Conservation (phyloP, 805 yeast species). For the Schwanniomyces yamadae region DNA sequence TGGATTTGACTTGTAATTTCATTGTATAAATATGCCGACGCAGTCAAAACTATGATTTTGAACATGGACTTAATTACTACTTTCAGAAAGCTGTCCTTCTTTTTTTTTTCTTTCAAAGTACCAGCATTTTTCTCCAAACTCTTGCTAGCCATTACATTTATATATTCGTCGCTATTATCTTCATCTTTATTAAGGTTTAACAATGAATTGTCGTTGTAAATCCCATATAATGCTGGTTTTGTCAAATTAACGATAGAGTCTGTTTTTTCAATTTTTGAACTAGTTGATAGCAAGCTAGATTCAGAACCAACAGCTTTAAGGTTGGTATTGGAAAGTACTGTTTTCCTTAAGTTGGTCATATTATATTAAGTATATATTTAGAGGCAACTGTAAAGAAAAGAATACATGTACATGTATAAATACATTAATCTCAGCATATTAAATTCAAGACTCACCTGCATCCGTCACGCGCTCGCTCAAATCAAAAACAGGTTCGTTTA, state of each 20-base stretch:
- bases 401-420: background rate
- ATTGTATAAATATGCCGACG: constrained; percentile 54
- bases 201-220: constrained; percentile 47
- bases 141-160: background rate
- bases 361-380: background rate
- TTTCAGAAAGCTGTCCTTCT: constrained; percentile 1
- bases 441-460: background rate
- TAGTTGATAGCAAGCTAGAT: constrained; percentile 14
- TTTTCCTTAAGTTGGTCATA: constrained; percentile 12
- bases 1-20: constrained; percentile 52
- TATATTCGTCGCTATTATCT: constrained; percentile 11
- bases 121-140: background rate
- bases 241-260: constrained; percentile 49
- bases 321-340: constrained; percentile 18
- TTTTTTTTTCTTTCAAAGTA: background rate
- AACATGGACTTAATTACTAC: constrained; percentile 1
- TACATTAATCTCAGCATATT: background rate
- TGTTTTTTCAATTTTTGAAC: constrained; percentile 27
- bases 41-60: constrained; percentile 30
- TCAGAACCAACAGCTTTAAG: constrained; percentile 10
- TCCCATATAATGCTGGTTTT: constrained; percentile 50
- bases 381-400: too few species aligned
- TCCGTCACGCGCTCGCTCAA: constrained; percentile 5
- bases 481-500: background rate
- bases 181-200: constrained; percentile 32